Evolutionary conservation across 805 yeast species (phyloP), one percentile per base, ranked within the genome.

Genomic region (Priceomyces haplophilus): DNA sequence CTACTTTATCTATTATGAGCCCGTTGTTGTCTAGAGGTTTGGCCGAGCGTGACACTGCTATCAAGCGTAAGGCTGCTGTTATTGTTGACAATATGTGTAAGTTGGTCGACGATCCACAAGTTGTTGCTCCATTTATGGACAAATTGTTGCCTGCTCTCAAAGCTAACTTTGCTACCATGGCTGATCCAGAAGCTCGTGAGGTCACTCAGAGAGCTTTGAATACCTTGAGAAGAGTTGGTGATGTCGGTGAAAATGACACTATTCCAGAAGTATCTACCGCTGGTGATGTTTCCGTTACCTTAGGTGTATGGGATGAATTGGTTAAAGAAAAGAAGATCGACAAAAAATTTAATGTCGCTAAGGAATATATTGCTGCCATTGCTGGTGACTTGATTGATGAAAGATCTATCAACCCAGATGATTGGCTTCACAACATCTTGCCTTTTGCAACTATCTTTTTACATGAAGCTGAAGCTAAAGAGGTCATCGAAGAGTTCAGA

Each of bases 1-100:
- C 98, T 63, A 95, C 99, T 63, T 82, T 93, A 66, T 90, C 99
- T 71, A 91, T 93, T 78, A 93, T 93, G 99, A 97, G 89, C 57
- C 99, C 99, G 69, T 82, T 93, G 69, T 82, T 93, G 72, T 82
- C 96, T 60, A 91, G 99, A 86, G 99, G 99, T 91, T 83, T 93
- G 70, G 95, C 95, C 66, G 99, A 93, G 82, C 93, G 99, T 82
- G 99, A 93, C 67, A 93, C 99, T 59, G 80, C 97, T 61, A 93
- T 93, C 82, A 93, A 93, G 87, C 90, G 99, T 83, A 93, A 93
- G 82, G 85, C 98, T 66, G 99, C 99, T 60, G 99, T 93, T 70
- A 93, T 93, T 75, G 86, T 91, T 65, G 99, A 93, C 75, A 93
- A 93, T 96, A 93, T 93, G 99, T 93, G 99, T 87, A 93, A 93